Evolutionary conservation across 1,284 basidiomycete genomes (phyloP), one percentile per base, ranked within the genome.

Genomic region (Phylloboletellus chloephorus): DNA sequence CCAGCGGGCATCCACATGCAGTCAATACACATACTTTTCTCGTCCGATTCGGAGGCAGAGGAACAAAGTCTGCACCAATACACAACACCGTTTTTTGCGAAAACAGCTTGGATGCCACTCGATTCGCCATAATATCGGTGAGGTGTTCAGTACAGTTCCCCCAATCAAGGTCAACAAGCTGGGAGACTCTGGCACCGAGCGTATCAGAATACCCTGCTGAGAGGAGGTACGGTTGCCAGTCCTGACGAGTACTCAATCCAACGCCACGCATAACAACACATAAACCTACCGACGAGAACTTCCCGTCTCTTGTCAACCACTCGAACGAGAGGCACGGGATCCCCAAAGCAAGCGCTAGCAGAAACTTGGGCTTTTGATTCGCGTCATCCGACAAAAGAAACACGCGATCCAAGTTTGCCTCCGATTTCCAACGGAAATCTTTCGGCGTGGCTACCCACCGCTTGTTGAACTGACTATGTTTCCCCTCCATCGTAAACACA

Each of bases 291-390:
- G 45, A 39, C 19, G 59, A 51, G 9, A 57, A 36, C 24, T 57
- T 52, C 76, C 75, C 46, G 52, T 53, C 11, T 56, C 48, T 24
- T 69, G 58, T 21, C 68, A 69, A 52, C 75, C 82, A 93, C 3
- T 72, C 64, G 4, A 72, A 60, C 0, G 74, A 74, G n/a, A 95
- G 56, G 52, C 88, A 90, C 1, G 91, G 92, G 35, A 95, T 79
- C 5, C 91, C 91, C 20, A 91, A 67, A 0, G 86, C 88, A 21
- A 95, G 71, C 5, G 90, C 88, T 5, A 83, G 72, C 37, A 94
- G 67, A 54, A 78, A 89, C 59, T 92, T 93, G 4, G 82, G 73
- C 47, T 87, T 92, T 44, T 78, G 74, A 45, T 71, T 74, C 7
- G 69, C 58, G 20, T 76, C 71, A 48, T 85, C 77, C 0, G 84